Conservation (phyloP, 768 basidiomycete genomes). For the Lactarius deliciosus region DNA sequence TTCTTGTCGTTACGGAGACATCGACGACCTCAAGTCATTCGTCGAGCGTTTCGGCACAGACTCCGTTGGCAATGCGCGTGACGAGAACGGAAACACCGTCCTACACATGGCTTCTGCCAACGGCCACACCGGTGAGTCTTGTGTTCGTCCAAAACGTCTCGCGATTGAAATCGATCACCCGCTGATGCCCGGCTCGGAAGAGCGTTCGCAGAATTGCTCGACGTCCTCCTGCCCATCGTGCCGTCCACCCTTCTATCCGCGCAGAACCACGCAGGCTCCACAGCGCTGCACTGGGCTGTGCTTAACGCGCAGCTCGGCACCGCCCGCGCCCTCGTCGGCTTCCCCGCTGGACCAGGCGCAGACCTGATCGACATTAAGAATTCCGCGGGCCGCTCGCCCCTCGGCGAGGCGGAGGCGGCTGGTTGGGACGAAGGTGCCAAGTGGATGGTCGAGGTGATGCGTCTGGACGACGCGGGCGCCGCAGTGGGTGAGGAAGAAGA, state of each 20-base stretch:
- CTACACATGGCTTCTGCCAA: constrained; percentile 90
- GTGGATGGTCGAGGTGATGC: constrained; percentile 82
- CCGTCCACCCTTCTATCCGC: constrained; percentile 54
- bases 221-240: constrained; percentile 65
- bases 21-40: constrained; percentile 72
- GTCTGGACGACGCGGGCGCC: constrained; percentile 52
- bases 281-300: constrained; percentile 89
- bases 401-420: constrained; percentile 76
- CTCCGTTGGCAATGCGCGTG: constrained; percentile 51
- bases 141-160: not conserved
- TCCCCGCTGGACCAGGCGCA: constrained; percentile 56
- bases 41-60: constrained; percentile 55
- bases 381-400: constrained; percentile 66
- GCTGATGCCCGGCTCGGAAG: constrained; percentile 39
- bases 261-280: constrained; percentile 73
- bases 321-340: constrained; percentile 58
- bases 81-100: constrained; percentile 75
- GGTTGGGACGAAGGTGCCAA: constrained; percentile 83
- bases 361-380: constrained; percentile 79
- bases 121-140: constrained; percentile 74
- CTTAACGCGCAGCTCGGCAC: constrained; percentile 74
- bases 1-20: constrained; percentile 84
- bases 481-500: constrained; percentile 37
- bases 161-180: not conserved
- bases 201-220: constrained; percentile 62